These are phyloP conservation scores for Aspergillus ochraceus DNA, from an alignment of 2,329 filamentous ascomycete species.

Conservation along the genomic window DNA sequence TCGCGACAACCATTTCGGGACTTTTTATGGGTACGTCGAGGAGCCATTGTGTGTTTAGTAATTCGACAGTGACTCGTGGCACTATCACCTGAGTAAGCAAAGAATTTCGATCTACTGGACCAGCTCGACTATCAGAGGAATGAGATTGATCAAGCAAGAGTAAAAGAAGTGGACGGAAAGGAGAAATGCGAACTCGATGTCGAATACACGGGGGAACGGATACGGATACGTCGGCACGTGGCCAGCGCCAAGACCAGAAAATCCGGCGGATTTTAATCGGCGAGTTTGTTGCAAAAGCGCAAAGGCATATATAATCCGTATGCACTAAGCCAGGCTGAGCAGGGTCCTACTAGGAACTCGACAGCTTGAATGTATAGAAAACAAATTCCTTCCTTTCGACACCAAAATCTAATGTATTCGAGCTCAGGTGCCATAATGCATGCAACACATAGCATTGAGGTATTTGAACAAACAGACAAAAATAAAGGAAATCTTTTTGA, in stretches of 20 bases:
- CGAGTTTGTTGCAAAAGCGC: no score
- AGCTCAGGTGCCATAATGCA: background rate
- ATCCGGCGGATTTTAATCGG: background rate
- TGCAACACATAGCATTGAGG: background rate
- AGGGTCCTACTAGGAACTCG: no score
- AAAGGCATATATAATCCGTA: no score
- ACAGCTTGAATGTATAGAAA: no score
- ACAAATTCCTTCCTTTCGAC: no score
- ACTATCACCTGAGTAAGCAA: background rate
- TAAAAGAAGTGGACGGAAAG: background rate
- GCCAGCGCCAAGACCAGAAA: background rate
- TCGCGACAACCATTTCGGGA: background rate
- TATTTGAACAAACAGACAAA: background rate
- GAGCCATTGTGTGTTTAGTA: background rate
- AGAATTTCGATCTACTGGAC: background rate
- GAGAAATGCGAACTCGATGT: background rate
- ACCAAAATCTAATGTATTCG: no score
- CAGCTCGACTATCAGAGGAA: background rate
- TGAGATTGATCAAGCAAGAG: background rate
- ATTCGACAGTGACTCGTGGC: background rate
- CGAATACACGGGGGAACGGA: background rate
- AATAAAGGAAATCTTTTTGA: background rate
- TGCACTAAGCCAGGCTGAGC: no score
- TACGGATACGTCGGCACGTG: background rate
- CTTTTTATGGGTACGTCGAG: background rate